Evolutionary conservation across 768 basidiomycete genomes (phyloP).

Genomic region (Suillus subalutaceus): DNA sequence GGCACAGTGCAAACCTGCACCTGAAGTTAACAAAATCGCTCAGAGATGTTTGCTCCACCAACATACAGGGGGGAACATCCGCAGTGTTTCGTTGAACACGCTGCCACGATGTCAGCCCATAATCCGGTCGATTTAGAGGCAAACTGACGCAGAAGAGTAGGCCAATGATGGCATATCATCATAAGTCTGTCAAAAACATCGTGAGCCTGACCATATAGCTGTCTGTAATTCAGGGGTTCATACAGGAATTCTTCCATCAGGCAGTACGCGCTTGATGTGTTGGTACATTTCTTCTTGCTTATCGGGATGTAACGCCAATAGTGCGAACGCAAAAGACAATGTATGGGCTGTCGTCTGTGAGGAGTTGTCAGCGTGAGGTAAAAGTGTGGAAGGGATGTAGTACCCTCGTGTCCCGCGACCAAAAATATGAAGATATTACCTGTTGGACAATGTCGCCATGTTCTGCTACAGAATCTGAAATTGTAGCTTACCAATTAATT

Average conservation of each 20-base stretch:
- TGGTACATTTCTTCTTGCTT: slow-evolving; percentile 41
- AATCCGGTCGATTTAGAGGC: background rate
- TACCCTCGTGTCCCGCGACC: slow-evolving; percentile 65
- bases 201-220: slow-evolving; percentile 24
- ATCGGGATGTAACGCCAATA: slow-evolving; percentile 42
- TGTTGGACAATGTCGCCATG: slow-evolving; percentile 8
- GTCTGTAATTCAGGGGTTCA: slow-evolving; percentile 4
- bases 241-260: slow-evolving; percentile 29
- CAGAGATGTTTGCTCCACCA: background rate
- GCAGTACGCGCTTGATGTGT: slow-evolving; percentile 31
- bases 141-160: slow-evolving; percentile 29
- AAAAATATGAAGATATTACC: slow-evolving; percentile 46
- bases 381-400: background rate
- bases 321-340: slow-evolving; percentile 33
- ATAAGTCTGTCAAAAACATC: too few species aligned
- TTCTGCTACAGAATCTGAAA: background rate
- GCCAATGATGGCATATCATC: slow-evolving; percentile 20
- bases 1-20: slow-evolving; percentile 44
- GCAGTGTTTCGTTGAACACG: slow-evolving; percentile 35
- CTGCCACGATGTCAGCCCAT: slow-evolving; percentile 16
- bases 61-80: slow-evolving; percentile 35
- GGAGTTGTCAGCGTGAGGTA: background rate
- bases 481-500: slow-evolving; percentile 40
- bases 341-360: slow-evolving; percentile 38
- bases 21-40: background rate